A percentile compares a stretch with the other conserved stretches of the same genome.
Evolutionary conservation across 495 filamentous ascomycete genomes (phyloP).

Genomic region (Penicillium verhagenii): DNA sequence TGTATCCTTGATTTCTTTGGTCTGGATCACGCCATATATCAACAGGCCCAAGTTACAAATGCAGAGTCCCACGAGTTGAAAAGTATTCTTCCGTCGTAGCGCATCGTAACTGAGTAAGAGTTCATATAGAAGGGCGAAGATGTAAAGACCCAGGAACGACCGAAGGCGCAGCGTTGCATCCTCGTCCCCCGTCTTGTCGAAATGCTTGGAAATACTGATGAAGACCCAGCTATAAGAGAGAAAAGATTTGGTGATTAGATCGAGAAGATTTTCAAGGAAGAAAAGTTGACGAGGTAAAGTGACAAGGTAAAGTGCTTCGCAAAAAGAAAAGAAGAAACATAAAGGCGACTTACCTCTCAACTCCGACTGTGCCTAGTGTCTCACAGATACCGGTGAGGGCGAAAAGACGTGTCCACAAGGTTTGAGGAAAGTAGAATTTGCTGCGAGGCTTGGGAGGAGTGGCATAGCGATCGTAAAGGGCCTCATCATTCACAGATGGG

Average conservation of each 20-base stretch:
- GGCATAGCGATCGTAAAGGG: neutral
- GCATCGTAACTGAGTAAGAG: slow-evolving; percentile 23
- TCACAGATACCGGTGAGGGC: slow-evolving; percentile 17
- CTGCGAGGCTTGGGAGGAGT: neutral
- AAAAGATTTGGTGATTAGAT: neutral
- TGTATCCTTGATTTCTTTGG: slow-evolving; percentile 17
- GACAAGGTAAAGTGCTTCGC: neutral
- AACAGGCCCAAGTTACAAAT: slow-evolving; percentile 23
- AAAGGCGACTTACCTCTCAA: slow-evolving; percentile 10
- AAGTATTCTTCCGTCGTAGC: slow-evolving; percentile 21
- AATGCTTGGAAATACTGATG: slow-evolving; percentile 16
- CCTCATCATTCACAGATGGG: neutral
- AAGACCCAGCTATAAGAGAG: slow-evolving; percentile 18
- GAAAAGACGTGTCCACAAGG: slow-evolving; percentile 22
- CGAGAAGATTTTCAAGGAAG: neutral
- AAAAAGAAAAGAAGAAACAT: no score
- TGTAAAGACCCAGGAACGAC: slow-evolving; percentile 23
- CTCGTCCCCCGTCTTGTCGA: slow-evolving; percentile 4
- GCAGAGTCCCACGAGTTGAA: slow-evolving; percentile 21
- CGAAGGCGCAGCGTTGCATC: slow-evolving; percentile 16
- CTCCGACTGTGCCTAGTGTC: slow-evolving; percentile 16
- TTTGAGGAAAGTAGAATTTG: slow-evolving; percentile 18
- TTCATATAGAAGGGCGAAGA: slow-evolving; percentile 24
- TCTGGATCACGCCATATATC: slow-evolving; percentile 20
- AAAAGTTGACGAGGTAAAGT: neutral